A percentile compares a stretch with the other conserved stretches of the same genome.
Conservation (phyloP, 306 rosid species). For the Vigna nakashimae region DNA sequence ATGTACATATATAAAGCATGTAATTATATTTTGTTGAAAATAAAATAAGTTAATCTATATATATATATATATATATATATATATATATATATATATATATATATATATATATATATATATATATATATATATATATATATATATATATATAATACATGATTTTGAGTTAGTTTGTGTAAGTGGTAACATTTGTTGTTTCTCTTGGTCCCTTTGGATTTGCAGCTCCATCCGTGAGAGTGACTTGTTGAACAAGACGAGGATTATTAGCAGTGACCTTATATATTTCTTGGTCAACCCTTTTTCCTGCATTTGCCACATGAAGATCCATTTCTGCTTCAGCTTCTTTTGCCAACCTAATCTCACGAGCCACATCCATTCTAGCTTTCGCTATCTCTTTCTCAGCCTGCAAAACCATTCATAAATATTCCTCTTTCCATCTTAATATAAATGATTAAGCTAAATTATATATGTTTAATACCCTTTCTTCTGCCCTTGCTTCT, state of each 20-base stretch:
- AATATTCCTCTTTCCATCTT: no score
- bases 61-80: no score
- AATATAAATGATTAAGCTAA: no score
- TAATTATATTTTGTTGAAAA: no score
- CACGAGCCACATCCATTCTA: slow-evolving; percentile 67
- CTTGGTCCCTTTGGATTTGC: no score
- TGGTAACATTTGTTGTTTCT: not conserved
- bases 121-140: no score
- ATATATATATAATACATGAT: no score
- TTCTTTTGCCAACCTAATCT: slow-evolving; percentile 78
- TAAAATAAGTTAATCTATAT: no score
- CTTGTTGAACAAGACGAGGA: not conserved
- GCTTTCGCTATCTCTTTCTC: slow-evolving; percentile 76
- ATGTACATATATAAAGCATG: no score
- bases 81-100: no score
- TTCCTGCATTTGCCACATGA: slow-evolving; percentile 65
- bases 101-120: no score
- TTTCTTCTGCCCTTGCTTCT: slow-evolving; percentile 76
- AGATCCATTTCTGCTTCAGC: slow-evolving; percentile 73
- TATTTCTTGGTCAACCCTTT: slow-evolving; percentile 53
- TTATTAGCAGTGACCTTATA: slow-evolving; percentile 14
- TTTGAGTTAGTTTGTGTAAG: not conserved
- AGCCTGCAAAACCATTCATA: slow-evolving; percentile 44
- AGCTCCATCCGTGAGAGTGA: not conserved
- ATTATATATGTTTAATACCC: slow-evolving; percentile 44